phyloP scores from a whole-genome alignment of 495 filamentous ascomycete genomes.

The Hypomontagnella submonticulosa region DNA sequence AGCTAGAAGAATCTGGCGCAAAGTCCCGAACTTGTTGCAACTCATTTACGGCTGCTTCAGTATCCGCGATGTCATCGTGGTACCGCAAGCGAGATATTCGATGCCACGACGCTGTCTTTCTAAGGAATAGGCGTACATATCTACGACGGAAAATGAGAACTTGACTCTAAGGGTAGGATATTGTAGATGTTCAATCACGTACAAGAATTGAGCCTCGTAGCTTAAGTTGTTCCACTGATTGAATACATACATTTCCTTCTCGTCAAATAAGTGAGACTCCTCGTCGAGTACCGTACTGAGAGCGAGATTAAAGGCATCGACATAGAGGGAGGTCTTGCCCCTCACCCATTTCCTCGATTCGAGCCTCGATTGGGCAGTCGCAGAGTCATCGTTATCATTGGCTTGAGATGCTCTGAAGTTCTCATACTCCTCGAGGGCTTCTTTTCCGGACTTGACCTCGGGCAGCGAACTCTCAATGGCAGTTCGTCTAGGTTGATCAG shows the following conservation, averaged over 20 bases:
- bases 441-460: slow-evolving; percentile 69
- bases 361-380: slow-evolving; percentile 50
- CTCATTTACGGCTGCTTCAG: slow-evolving; percentile 68
- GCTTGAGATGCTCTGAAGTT: slow-evolving; percentile 59
- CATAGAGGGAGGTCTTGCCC: slow-evolving; percentile 86
- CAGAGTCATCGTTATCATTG: slow-evolving; percentile 50
- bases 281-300: slow-evolving; percentile 91
- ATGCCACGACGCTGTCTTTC: slow-evolving; percentile 96
- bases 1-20: slow-evolving; percentile 14
- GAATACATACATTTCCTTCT: slow-evolving; percentile 82
- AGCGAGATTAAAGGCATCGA: slow-evolving; percentile 96
- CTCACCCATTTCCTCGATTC: slow-evolving; percentile 58
- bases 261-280: slow-evolving; percentile 87
- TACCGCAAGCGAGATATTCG: slow-evolving; percentile 80
- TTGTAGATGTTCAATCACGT: slow-evolving; percentile 47
- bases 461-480: slow-evolving; percentile 84
- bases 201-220: slow-evolving; percentile 95
- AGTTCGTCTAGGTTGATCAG: slow-evolving; percentile 61
- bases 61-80: slow-evolving; percentile 82
- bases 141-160: slow-evolving; percentile 39
- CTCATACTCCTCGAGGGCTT: slow-evolving; percentile 87
- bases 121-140: slow-evolving; percentile 92
- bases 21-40: slow-evolving; percentile 57
- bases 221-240: slow-evolving; percentile 74
- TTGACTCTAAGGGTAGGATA: slow-evolving; percentile 4